Evolutionary conservation across 345 rosid species (phyloP), one percentile per base, ranked within the genome.

Genomic region (Rhizophora apiculata): DNA sequence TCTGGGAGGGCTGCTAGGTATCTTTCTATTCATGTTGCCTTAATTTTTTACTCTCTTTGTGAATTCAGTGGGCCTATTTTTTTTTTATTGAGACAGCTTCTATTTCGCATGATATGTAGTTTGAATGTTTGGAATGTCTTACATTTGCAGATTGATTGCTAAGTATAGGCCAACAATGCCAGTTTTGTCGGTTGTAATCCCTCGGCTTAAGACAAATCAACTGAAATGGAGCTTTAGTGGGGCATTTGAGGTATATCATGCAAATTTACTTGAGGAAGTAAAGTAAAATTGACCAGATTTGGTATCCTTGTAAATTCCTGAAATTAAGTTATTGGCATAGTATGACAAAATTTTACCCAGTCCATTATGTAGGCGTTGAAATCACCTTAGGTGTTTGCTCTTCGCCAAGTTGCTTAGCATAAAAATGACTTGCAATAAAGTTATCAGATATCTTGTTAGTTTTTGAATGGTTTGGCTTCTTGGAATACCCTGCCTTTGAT

Each of bases 91-190:
- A 56, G 16, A 24, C 18, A 8, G 11, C 31, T 21, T 56, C 1
- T 4, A 21, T 24, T 19, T 27, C 2, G 1, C 24, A 31, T n/a
- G 24, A 24, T 43, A 11, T 43, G 49, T 43, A 13, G 18, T 52
- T 63, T 43, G 52, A 60, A 19, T 13, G 57, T n/a, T 34, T 62
- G 3, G 7, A 20, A 67, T 53, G 16, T 24, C 29, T 56, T 54
- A 1, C 36, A 10, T 52, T 6, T 78, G 77, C 91, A 95, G 99
- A 73, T 86, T 95, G 90, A 95, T 95, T 64, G 94, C 98, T 32
- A 95, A 95, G 79, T 95, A 95, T 73, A 90, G 98, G 82, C 99
- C 99, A 62, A 84, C 97, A 60, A 95, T 95, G 98, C 99, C 99
- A 2, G 99, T 90, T 75, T 77, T 95, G 6, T 95, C 99, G 30